phyloP scores from a whole-genome alignment of 2,329 filamentous ascomycete genomes.

The Trichoderma brevicompactum region DNA sequence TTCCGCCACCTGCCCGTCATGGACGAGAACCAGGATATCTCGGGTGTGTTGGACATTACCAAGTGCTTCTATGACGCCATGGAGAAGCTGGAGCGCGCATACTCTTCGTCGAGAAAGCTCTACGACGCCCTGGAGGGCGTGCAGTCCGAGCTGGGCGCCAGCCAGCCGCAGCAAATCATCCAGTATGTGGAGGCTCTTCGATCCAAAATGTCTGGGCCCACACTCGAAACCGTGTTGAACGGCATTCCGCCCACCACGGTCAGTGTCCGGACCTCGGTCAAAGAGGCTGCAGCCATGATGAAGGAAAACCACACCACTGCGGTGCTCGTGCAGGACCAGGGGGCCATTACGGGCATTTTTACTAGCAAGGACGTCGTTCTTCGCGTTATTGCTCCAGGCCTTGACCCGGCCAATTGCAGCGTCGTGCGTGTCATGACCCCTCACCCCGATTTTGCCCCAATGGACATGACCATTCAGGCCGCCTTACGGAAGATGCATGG shows the following conservation, averaged over 20 bases:
- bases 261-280: constrained; percentile 92
- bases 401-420: constrained; percentile 93
- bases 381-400: constrained; percentile 93
- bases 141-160: constrained; percentile 93
- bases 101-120: constrained; percentile 95
- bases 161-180: constrained; percentile 97
- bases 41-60: constrained; percentile 95
- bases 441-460: constrained; percentile 96
- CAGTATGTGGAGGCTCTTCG: constrained; percentile 97
- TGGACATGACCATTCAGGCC: constrained; percentile 99
- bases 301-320: constrained; percentile 99
- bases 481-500: constrained; percentile 99
- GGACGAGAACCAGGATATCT: constrained; percentile 99
- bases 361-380: constrained; percentile 99
- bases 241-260: constrained; percentile 92
- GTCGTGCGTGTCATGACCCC: constrained; percentile 99
- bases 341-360: constrained; percentile 97
- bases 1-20: constrained; percentile 98
- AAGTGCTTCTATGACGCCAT: constrained; percentile 99
- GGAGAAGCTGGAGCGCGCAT: constrained; percentile 98
- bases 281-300: constrained; percentile 93
- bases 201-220: constrained; percentile 96
- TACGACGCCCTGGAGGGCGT: constrained; percentile 98
- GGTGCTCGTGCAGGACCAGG: constrained; percentile 93
- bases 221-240: constrained; percentile 90